These are phyloP conservation scores for Microcera coccophila DNA, from an alignment of 2,329 filamentous ascomycete species.

Conservation along the genomic window DNA sequence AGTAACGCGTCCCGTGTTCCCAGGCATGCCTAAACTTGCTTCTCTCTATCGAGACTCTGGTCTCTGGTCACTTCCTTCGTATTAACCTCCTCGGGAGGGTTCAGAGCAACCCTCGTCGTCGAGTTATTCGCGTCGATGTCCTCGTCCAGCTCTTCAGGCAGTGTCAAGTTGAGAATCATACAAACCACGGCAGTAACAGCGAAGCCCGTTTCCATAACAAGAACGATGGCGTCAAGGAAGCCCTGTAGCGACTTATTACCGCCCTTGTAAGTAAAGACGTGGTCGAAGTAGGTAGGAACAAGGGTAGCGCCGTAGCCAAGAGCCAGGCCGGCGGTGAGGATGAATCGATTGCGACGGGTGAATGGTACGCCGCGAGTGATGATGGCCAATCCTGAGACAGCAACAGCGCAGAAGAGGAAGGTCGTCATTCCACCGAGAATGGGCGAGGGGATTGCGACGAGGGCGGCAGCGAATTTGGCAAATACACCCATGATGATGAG, in stretches of 20 bases:
- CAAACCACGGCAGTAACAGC: constrained; percentile 70
- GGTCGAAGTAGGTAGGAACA: constrained; percentile 62
- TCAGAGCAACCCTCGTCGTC: constrained; percentile 14
- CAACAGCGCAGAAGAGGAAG: constrained; percentile 74
- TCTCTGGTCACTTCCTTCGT: constrained; percentile 17
- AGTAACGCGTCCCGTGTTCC: background rate
- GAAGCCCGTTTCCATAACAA: constrained; percentile 73
- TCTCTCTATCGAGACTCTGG: constrained; percentile 21
- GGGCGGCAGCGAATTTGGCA: constrained; percentile 75
- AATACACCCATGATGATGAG: constrained; percentile 78
- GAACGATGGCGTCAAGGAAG: constrained; percentile 69
- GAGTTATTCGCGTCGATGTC: constrained; percentile 26
- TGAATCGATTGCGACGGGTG: constrained; percentile 76
- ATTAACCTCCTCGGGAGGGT: constrained; percentile 7
- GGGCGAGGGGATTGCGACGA: constrained; percentile 68
- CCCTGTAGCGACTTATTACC: constrained; percentile 64
- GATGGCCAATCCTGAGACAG: constrained; percentile 73
- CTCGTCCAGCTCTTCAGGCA: constrained; percentile 75
- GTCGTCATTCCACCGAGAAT: constrained; percentile 72
- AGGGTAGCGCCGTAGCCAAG: constrained; percentile 69
- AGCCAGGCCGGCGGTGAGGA: constrained; percentile 69
- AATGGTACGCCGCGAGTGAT: constrained; percentile 66
- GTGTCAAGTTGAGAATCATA: constrained; percentile 66
- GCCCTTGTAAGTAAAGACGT: constrained; percentile 70
- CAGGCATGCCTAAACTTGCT: constrained; percentile 6